Base-by-base conservation (phyloP, 441 rosid genomes). In the Bruguiera hainesii region DNA sequence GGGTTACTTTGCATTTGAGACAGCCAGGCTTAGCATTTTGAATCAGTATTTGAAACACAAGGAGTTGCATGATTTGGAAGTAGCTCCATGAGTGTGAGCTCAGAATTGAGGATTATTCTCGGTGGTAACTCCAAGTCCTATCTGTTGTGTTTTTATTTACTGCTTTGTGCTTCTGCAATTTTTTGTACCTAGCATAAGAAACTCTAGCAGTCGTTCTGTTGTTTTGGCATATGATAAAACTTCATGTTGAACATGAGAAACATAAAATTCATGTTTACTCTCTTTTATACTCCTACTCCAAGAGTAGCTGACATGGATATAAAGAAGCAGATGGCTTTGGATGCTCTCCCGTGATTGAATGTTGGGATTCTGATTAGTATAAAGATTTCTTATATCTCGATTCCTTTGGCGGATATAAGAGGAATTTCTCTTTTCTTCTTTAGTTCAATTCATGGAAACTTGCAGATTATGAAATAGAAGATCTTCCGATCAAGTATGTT, bases 1-100 rank as follows among this genome's bases (percentile, higher is more conserved):
- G 19, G 96, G 98, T 7, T 91, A 95, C 81, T 90, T 88, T 79
- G 99, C 98, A 0, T 91, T 91, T 73, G 98, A 94, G 89, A 94
- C 98, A 10, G 96, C 97, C 0, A 85, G 96, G 84, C 87, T 87
- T 56, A 69, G 88, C 5, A 83, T 91, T 80, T 78, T 94, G 77
- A 81, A 85, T 69, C 89, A 76, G 73, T 89, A 87, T 76, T 74
- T 91, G 84, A 83, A 84, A 82, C 76, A 71, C 70, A 93, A 87
- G 77, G 86, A 84, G 69, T 73, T 71, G 70, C 75, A 63, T 9
- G 82, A 79, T 60, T 63, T 78, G 81, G 71, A 73, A 69, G 81
- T 30, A 56, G 61, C 77, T 59, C 58, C 75, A 33, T 80, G 75
- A 79, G 26, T 56, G 65, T 42, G 48, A 42, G 16, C 13, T 13